These are phyloP conservation scores for Stagonosporopsis rhizophila DNA, from an alignment of 2,329 filamentous ascomycete species.

Conservation along the genomic window DNA sequence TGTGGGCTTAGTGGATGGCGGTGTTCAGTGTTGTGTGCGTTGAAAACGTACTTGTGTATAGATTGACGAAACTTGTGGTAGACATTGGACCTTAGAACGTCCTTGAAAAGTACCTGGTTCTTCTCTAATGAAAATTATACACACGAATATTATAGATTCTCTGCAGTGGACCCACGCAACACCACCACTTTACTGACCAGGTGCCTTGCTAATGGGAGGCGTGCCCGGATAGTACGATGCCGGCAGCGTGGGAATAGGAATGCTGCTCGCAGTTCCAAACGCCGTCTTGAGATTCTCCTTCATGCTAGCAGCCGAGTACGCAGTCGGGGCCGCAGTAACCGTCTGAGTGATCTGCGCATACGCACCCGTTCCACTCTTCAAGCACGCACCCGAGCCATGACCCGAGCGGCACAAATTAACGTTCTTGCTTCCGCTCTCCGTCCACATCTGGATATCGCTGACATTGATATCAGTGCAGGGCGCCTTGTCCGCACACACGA, in stretches of 20 bases:
- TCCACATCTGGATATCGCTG: constrained; percentile 62
- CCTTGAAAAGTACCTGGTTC: too few species aligned
- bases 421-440: constrained; percentile 53
- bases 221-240: constrained; percentile 51
- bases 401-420: constrained; percentile 58
- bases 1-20: constrained; percentile 59
- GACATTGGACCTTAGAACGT: too few species aligned
- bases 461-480: constrained; percentile 63
- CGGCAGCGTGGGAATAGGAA: constrained; percentile 53
- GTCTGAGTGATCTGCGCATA: constrained; percentile 48
- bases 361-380: constrained; percentile 44
- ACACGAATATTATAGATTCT: neutral
- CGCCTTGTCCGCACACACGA: constrained; percentile 58
- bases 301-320: constrained; percentile 51
- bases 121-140: neutral
- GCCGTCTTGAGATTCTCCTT: constrained; percentile 35
- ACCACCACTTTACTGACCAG: constrained; percentile 21
- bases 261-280: constrained; percentile 44
- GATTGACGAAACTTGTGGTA: neutral
- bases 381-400: constrained; percentile 58
- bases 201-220: constrained; percentile 42
- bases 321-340: constrained; percentile 46
- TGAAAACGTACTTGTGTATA: neutral
- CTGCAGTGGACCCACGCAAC: neutral
- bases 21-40: neutral